Evolutionary conservation across 2,329 filamentous ascomycete species (phyloP).

Genomic region (Cercospora sp.): DNA sequence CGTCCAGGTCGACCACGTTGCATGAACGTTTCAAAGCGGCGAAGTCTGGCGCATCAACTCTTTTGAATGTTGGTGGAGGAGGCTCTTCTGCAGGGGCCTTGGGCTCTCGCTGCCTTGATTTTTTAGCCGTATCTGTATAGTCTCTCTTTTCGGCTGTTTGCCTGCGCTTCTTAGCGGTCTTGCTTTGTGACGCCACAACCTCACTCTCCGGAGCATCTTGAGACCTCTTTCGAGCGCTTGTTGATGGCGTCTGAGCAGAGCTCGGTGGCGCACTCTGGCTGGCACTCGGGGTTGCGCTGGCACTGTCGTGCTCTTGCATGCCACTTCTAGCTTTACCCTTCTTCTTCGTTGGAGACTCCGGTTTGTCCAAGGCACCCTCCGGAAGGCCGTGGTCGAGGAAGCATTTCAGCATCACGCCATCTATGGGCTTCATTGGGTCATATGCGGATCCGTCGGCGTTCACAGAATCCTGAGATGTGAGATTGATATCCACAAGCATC

Average conservation of each 20-base stretch:
- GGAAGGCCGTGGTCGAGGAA: conserved; percentile 38
- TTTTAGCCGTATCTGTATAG: background rate
- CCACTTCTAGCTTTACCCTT: background rate
- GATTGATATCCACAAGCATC: conserved; percentile 34
- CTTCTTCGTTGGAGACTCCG: conserved; percentile 1
- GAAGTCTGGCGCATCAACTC: conserved; percentile 14
- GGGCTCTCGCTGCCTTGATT: conserved; percentile 2
- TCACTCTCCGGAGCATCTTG: background rate
- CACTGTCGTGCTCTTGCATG: conserved; percentile 53
- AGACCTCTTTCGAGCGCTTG: conserved; percentile 1
- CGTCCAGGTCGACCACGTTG: conserved; percentile 11
- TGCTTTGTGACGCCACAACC: background rate
- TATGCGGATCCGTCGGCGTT: conserved; percentile 35
- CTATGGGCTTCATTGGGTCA: conserved; percentile 39
- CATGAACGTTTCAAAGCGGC: background rate
- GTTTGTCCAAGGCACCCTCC: conserved; percentile 19
- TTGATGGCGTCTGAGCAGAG: background rate
- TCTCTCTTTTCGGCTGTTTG: background rate
- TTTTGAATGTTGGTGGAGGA: conserved; percentile 11
- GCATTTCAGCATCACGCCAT: conserved; percentile 42
- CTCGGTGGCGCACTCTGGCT: background rate
- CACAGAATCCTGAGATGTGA: conserved; percentile 9
- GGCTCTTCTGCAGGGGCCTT: background rate
- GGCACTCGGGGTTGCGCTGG: conserved; percentile 32
- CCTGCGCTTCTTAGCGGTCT: conserved; percentile 6